Evolutionary conservation across 176 grass and related monocot species (phyloP).

Genomic region (Otatea glauca): DNA sequence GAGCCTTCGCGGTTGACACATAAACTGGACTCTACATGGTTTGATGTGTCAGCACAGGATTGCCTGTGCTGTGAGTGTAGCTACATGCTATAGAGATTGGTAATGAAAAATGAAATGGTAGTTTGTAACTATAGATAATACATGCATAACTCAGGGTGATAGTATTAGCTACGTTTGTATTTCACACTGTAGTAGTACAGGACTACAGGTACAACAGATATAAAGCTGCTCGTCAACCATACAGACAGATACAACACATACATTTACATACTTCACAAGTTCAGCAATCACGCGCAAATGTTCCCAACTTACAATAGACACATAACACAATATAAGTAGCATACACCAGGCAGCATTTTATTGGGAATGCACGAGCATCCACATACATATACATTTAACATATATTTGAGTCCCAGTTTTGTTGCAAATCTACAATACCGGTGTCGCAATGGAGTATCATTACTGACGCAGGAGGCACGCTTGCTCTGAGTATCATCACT

Average conservation of each 20-base stretch:
- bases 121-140: neutral
- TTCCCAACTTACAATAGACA: neutral
- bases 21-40: no score
- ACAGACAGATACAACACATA: neutral
- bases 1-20: no score
- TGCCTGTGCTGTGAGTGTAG: neutral
- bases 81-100: neutral
- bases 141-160: neutral
- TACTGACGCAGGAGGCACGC: neutral
- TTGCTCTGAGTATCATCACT: slow-evolving; percentile 29
- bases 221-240: neutral
- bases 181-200: neutral
- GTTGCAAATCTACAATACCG: slow-evolving; percentile 14
- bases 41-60: neutral
- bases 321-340: neutral
- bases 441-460: neutral
- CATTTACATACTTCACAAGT: slow-evolving; percentile 1
- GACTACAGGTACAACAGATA: neutral
- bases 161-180: neutral
- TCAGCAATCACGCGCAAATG: neutral
- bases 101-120: neutral
- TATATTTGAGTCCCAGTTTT: neutral
- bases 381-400: neutral
- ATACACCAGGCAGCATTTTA: slow-evolving; percentile 25
- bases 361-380: slow-evolving; percentile 4